These are phyloP conservation scores for Phytomonas francai DNA, from an alignment of 208 protist species.

Conservation along the genomic window DNA sequence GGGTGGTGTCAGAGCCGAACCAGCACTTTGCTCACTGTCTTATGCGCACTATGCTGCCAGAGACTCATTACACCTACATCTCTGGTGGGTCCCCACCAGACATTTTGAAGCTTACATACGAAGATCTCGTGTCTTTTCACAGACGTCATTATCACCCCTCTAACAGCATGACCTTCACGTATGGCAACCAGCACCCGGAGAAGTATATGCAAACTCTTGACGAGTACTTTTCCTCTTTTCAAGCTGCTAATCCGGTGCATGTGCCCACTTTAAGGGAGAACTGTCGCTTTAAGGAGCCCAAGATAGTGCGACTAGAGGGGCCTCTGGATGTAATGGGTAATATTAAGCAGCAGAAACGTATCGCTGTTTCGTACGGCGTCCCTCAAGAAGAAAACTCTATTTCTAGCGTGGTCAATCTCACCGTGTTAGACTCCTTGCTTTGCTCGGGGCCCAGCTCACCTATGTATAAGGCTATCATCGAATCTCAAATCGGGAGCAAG, in stretches of 20 bases:
- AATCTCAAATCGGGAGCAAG: slow-evolving; percentile 80
- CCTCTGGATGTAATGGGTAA: slow-evolving; percentile 83
- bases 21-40: slow-evolving; percentile 66
- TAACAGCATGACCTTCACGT: slow-evolving; percentile 89
- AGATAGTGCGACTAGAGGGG: slow-evolving; percentile 44
- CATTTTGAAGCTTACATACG: slow-evolving; percentile 81
- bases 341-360: slow-evolving; percentile 64
- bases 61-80: slow-evolving; percentile 84
- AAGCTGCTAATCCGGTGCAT: slow-evolving; percentile 20
- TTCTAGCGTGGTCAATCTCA: slow-evolving; percentile 71
- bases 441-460: slow-evolving; percentile 77
- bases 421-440: slow-evolving; percentile 79
- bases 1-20: slow-evolving; percentile 79
- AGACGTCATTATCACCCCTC: slow-evolving; percentile 85
- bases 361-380: slow-evolving; percentile 72
- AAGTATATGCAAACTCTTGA: slow-evolving; percentile 59
- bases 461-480: slow-evolving; percentile 85
- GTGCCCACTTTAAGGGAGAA: slow-evolving; percentile 52
- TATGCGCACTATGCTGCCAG: slow-evolving; percentile 73
- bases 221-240: slow-evolving; percentile 59
- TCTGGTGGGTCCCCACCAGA: slow-evolving; percentile 87
- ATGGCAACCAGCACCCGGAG: slow-evolving; percentile 72
- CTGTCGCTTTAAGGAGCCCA: slow-evolving; percentile 37
- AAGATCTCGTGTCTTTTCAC: slow-evolving; percentile 86
- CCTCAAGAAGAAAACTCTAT: slow-evolving; percentile 47